Evolutionary conservation across 176 grass and related monocot genomes (phyloP).

Genomic region (Dactylis glomerata): DNA sequence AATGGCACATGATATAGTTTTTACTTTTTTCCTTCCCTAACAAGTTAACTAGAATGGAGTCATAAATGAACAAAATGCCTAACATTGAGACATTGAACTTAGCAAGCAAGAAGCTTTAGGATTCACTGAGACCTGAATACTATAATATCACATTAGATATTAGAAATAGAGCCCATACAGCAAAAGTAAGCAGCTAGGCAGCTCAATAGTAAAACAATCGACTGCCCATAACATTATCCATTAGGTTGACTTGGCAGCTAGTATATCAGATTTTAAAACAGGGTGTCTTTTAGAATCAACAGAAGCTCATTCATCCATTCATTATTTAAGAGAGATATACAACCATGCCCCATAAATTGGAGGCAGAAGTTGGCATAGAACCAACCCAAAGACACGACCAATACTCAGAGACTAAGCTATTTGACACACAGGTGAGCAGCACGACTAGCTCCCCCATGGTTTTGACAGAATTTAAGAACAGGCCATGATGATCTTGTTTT

Average conservation of each 20-base stretch:
- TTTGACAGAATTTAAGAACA: not conserved
- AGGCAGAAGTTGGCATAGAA: not conserved
- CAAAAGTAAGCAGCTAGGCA: not conserved
- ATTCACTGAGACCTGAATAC: not conserved
- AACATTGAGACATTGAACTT: not conserved
- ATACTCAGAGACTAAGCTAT: not conserved
- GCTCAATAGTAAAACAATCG: conserved; percentile 7
- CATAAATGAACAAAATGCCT: not conserved
- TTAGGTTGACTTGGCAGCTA: conserved; percentile 7
- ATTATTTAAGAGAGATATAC: not conserved
- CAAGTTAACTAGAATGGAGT: not conserved
- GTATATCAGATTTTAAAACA: not conserved
- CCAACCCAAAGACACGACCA: not conserved
- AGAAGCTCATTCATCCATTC: not conserved
- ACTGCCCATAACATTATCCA: not conserved
- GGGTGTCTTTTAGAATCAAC: not conserved
- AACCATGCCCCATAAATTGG: not conserved
- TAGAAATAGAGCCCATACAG: not conserved
- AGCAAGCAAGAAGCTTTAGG: conserved; percentile 26
- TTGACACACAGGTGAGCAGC: not conserved
- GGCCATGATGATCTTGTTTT: not conserved
- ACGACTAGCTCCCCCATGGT: too few species aligned
- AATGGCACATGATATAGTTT: not conserved
- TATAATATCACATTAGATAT: conserved; percentile 3
- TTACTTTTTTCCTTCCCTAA: not conserved